Conservation (phyloP, 495 filamentous ascomycete species). For the Hypoxylon subgilvum region DNA sequence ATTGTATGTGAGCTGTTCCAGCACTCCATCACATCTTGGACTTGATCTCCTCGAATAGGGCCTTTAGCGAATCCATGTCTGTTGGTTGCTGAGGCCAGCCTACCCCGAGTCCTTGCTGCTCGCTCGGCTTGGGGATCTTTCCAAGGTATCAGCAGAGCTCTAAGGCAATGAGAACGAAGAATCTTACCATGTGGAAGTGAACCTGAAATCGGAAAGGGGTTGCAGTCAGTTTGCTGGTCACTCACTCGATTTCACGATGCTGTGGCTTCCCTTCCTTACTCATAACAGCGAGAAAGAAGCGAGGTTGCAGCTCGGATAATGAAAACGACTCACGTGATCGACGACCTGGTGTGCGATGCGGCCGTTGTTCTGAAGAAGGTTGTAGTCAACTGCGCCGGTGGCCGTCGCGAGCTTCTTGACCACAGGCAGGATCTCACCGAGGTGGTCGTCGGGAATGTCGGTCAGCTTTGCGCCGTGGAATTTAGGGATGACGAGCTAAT, state of each 20-base stretch:
- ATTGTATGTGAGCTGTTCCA: not conserved
- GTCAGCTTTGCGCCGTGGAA: slow-evolving; percentile 89
- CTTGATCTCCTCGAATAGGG: slow-evolving; percentile 80
- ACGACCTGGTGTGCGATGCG: slow-evolving; percentile 91
- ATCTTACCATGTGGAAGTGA: slow-evolving; percentile 88
- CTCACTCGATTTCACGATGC: not conserved
- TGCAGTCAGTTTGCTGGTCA: not conserved
- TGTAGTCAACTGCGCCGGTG: slow-evolving; percentile 79
- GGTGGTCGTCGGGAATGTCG: slow-evolving; percentile 89
- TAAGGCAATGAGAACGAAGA: not conserved
- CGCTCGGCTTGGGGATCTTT: slow-evolving; percentile 98
- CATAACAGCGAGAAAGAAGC: not conserved
- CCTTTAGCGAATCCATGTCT: slow-evolving; percentile 86
- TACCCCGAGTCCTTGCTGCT: slow-evolving; percentile 78
- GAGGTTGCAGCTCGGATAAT: no score
- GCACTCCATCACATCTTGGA: slow-evolving; percentile 72
- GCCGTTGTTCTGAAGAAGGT: slow-evolving; percentile 97
- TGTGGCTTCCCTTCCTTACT: not conserved
- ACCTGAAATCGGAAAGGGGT: slow-evolving; percentile 57
- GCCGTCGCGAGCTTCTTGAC: slow-evolving; percentile 86
- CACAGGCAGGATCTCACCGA: slow-evolving; percentile 84
- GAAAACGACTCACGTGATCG: slow-evolving; percentile 71
- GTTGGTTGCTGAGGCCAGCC: slow-evolving; percentile 76
- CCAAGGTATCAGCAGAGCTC: slow-evolving; percentile 14
- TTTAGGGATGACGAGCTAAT: slow-evolving; percentile 94